phyloP scores from a whole-genome alignment of 2,329 filamentous ascomycete species.

The Bipolaris gigantea region DNA sequence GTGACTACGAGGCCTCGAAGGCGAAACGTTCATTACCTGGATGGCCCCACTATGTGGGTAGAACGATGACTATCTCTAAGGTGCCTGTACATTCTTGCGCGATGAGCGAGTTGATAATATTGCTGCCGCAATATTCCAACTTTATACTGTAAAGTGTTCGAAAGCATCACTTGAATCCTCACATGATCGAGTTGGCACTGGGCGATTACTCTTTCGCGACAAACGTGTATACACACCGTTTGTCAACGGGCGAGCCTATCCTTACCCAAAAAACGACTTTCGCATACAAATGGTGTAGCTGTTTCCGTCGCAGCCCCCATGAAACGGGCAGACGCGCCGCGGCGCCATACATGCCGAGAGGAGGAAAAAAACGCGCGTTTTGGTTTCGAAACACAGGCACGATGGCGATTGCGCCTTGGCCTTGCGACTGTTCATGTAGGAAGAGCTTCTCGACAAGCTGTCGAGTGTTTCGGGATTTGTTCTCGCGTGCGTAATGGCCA shows the following conservation, averaged over 20 bases:
- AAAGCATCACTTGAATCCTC: background rate
- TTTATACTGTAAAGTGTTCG: too few relatives aligned
- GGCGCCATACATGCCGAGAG: conserved; percentile 2
- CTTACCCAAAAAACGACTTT: background rate
- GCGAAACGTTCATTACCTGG: conserved; percentile 25
- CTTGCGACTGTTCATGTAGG: conserved; percentile 15
- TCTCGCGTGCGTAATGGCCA: background rate
- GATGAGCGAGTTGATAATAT: background rate
- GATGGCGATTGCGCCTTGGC: background rate
- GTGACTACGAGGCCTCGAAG: conserved; percentile 26
- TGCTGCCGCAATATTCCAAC: too few relatives aligned
- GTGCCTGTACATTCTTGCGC: background rate
- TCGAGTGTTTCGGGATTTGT: conserved; percentile 6
- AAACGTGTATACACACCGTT: background rate
- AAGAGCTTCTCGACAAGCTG: conserved; percentile 5
- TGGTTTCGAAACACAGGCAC: conserved; percentile 29
- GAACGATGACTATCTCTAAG: background rate
- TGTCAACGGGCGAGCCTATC: background rate
- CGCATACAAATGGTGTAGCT: conserved; percentile 7
- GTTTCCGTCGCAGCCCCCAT: conserved; percentile 12
- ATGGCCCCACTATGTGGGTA: conserved; percentile 7
- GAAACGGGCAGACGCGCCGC: conserved; percentile 7
- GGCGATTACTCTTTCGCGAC: background rate
- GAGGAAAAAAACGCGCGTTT: conserved; percentile 16
- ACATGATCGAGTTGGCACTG: background rate